phyloP scores from a whole-genome alignment of 2,329 filamentous ascomycete species.

The Exophiala mesophila region DNA sequence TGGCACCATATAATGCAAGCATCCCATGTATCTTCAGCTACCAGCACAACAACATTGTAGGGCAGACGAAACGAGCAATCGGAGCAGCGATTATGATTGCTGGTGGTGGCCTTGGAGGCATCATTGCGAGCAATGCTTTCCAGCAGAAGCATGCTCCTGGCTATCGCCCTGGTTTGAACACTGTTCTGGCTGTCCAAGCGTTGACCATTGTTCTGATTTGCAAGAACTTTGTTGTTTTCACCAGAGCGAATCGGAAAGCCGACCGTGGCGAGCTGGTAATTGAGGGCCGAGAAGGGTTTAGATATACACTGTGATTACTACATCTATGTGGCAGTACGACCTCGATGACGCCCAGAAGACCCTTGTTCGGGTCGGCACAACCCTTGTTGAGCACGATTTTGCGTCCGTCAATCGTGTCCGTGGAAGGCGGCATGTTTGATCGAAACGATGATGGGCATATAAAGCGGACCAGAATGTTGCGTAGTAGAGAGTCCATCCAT shows the following conservation, averaged over 20 bases:
- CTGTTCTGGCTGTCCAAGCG: conserved; percentile 4
- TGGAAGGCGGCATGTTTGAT: too few species aligned
- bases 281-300: conserved; percentile 8
- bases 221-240: neutral
- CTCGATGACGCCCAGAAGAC: too few species aligned
- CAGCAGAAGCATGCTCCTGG: conserved; percentile 23
- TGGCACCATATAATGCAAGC: conserved; percentile 29
- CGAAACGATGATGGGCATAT: too few species aligned
- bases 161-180: conserved; percentile 22
- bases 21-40: conserved; percentile 32
- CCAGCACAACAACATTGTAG: conserved; percentile 32
- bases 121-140: conserved; percentile 23
- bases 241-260: conserved; percentile 7
- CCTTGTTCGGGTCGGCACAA: too few species aligned
- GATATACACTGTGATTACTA: conserved; percentile 4
- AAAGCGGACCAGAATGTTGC: too few species aligned
- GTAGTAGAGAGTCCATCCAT: too few species aligned
- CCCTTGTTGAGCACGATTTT: too few species aligned
- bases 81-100: conserved; percentile 40
- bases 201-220: conserved; percentile 1
- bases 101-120: conserved; percentile 28
- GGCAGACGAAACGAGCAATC: conserved; percentile 27
- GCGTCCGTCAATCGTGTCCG: too few species aligned
- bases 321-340: too few species aligned
- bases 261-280: conserved; percentile 6